Evolutionary conservation across 768 basidiomycete species (phyloP).

Genomic region (Rhodotorula diobovata): DNA sequence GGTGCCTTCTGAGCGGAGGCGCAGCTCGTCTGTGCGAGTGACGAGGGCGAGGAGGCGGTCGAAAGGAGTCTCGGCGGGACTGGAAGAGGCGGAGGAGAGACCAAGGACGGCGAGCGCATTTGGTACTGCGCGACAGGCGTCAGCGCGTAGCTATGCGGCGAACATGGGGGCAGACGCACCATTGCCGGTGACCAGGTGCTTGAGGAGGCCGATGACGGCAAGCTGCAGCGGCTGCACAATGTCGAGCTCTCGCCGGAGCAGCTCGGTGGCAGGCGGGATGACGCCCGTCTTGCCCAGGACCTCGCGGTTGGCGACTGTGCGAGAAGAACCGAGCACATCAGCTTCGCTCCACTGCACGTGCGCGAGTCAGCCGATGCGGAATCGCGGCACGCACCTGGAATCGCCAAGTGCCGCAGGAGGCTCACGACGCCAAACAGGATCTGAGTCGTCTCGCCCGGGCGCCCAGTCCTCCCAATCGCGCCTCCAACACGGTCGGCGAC

Average conservation of each 20-base stretch:
- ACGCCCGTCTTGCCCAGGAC: conserved; percentile 62
- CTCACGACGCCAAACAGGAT: conserved; percentile 85
- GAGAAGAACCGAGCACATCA: no score
- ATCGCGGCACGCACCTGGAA: conserved; percentile 39
- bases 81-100: conserved; percentile 26
- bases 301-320: conserved; percentile 58
- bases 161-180: conserved; percentile 49
- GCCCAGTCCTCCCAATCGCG: not conserved
- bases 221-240: conserved; percentile 83
- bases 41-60: conserved; percentile 69
- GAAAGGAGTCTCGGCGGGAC: conserved; percentile 50
- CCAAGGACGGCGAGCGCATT: conserved; percentile 57
- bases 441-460: conserved; percentile 47
- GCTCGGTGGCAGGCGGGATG: conserved; percentile 59
- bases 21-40: conserved; percentile 70
- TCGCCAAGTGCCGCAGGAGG: conserved; percentile 75
- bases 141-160: no score
- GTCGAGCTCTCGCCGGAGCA: conserved; percentile 70
- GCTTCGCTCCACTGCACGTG: rapidly evolving
- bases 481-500: conserved; percentile 54
- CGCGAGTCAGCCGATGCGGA: not conserved
- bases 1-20: conserved; percentile 83
- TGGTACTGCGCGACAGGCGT: conserved; percentile 23
- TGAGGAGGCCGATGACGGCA: conserved; percentile 77
- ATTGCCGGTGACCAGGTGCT: conserved; percentile 75